Conservation (phyloP, 1,284 basidiomycete species). For the Apiotrichum montevideense region DNA sequence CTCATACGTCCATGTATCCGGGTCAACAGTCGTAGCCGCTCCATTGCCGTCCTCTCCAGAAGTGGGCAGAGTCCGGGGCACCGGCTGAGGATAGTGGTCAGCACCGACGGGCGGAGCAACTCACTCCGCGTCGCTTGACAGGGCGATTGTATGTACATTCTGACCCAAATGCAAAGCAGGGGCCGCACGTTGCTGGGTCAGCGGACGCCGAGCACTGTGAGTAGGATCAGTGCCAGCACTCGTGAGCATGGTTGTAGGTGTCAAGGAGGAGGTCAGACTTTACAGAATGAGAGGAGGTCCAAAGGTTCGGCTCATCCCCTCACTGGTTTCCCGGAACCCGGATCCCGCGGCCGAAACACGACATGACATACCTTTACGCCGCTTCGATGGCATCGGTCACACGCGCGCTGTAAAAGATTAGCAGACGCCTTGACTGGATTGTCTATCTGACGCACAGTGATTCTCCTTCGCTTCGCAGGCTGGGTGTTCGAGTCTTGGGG, state of each 20-base stretch:
- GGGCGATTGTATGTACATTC: slow-evolving; percentile 43
- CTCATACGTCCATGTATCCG: slow-evolving; percentile 25
- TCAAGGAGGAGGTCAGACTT: no score
- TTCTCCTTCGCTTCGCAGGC: slow-evolving; percentile 25
- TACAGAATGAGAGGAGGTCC: no score
- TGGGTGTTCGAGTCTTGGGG: not conserved
- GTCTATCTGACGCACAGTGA: slow-evolving; percentile 11
- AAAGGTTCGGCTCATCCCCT: no score
- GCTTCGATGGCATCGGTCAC: slow-evolving; percentile 42
- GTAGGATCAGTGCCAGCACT: no score
- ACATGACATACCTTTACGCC: slow-evolving; percentile 33
- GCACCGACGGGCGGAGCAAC: slow-evolving; percentile 4
- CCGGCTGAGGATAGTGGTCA: not conserved
- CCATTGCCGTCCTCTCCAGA: not conserved
- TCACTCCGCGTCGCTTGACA: slow-evolving; percentile 40
- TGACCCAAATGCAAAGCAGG: slow-evolving; percentile 36
- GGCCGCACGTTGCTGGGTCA: slow-evolving; percentile 26
- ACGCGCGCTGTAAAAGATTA: slow-evolving; percentile 29
- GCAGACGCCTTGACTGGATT: not conserved
- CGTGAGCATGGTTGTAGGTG: no score
- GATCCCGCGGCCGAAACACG: not conserved
- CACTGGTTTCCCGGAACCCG: no score
- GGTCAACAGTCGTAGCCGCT: no score
- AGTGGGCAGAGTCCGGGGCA: not conserved
- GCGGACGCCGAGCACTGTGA: slow-evolving; percentile 31